Evolutionary conservation across 139 green algal species (phyloP).

Genomic region (Picochlorum sp.): DNA sequence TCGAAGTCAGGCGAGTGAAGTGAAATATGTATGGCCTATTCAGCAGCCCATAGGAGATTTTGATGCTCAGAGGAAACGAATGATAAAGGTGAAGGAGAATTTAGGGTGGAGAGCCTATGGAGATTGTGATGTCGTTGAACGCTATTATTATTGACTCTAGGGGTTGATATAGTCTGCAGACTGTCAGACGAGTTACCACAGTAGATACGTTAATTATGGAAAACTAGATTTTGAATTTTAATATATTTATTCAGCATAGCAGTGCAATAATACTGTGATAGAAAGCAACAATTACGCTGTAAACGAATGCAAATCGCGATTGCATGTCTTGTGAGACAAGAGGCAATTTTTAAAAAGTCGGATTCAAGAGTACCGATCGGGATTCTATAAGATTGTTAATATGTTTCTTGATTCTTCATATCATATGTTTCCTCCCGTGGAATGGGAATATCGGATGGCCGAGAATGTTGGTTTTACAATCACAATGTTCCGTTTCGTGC

Average conservation of each 20-base stretch:
- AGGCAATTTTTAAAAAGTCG: too few relatives aligned
- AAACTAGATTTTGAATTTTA: too few relatives aligned
- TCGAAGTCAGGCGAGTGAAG: conserved; percentile 42
- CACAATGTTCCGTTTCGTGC: conserved; percentile 38
- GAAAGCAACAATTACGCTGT: too few relatives aligned
- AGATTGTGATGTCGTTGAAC: conserved; percentile 63
- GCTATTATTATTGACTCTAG: conserved; percentile 36
- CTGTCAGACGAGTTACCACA: neutral
- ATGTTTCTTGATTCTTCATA: neutral
- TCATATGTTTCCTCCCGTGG: neutral
- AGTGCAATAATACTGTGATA: too few relatives aligned
- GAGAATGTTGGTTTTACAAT: conserved; percentile 9
- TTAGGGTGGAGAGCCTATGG: conserved; percentile 59
- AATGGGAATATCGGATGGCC: conserved; percentile 14
- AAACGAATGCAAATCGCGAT: too few relatives aligned
- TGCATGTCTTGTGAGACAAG: too few relatives aligned
- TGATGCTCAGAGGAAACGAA: conserved; percentile 47
- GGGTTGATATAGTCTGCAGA: neutral
- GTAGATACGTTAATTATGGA: too few relatives aligned
- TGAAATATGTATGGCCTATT: conserved; percentile 75
- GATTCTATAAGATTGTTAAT: too few relatives aligned
- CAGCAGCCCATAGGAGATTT: conserved; percentile 54
- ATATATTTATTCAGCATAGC: too few relatives aligned
- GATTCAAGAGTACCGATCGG: too few relatives aligned
- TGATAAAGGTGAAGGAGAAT: conserved; percentile 32